phyloP scores from a whole-genome alignment of 2,329 filamentous ascomycete species.

The Exophiala lecanii-corni region DNA sequence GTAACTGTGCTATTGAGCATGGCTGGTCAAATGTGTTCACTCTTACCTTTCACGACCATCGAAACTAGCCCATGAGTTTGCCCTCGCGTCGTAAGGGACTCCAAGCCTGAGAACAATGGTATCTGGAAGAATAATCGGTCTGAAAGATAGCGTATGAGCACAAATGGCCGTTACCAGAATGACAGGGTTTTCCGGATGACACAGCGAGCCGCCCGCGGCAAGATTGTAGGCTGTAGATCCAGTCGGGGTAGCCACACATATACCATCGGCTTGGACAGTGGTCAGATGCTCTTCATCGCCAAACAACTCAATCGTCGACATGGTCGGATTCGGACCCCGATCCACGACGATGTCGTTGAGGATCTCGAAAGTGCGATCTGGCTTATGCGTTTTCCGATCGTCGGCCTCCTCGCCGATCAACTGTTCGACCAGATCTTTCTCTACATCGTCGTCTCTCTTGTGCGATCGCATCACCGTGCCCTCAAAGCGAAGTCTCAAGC shows the following conservation, averaged over 20 bases:
- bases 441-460: conserved; percentile 33
- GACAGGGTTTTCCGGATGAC: conserved; percentile 93
- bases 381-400: conserved; percentile 77
- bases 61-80: conserved; percentile 94
- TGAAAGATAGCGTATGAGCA: conserved; percentile 89
- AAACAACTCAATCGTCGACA: conserved; percentile 89
- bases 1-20: conserved; percentile 8
- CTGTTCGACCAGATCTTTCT: conserved; percentile 78
- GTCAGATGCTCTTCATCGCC: conserved; percentile 95
- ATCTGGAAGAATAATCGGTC: conserved; percentile 93
- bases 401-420: conserved; percentile 81
- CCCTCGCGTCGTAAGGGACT: conserved; percentile 89
- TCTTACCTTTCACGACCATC: conserved; percentile 76
- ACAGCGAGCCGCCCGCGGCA: conserved; percentile 88
- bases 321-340: conserved; percentile 85
- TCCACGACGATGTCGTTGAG: conserved; percentile 97
- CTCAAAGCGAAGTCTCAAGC: conserved; percentile 82
- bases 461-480: conserved; percentile 84
- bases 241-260: conserved; percentile 90
- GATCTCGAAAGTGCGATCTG: conserved; percentile 81
- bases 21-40: not conserved
- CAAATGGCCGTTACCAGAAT: conserved; percentile 93
- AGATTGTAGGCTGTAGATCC: conserved; percentile 95
- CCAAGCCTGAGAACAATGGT: conserved; percentile 90
- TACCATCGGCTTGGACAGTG: conserved; percentile 84